phyloP scores from a whole-genome alignment of 257 asterid genomes.

The Solanum rostratum region DNA sequence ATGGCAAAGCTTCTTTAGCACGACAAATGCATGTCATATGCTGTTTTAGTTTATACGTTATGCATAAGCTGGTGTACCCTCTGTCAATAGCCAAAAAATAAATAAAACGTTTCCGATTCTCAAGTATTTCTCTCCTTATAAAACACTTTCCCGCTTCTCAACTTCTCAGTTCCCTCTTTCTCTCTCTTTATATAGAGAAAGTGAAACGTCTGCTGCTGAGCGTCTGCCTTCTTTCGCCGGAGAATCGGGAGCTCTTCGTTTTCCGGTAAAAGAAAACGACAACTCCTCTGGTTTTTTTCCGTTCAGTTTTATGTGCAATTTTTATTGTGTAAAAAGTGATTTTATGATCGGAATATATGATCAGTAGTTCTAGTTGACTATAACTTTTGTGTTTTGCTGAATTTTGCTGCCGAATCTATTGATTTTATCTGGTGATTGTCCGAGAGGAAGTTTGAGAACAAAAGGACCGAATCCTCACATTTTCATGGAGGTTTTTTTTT shows the following conservation, averaged over 20 bases:
- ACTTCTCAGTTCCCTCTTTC: background rate
- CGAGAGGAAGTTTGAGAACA: background rate
- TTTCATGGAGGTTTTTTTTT: background rate
- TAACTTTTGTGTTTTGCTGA: background rate
- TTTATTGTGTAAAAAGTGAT: background rate
- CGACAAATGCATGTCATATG: background rate
- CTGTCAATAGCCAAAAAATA: background rate
- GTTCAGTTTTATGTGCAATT: background rate
- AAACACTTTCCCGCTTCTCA: background rate
- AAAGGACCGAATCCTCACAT: background rate
- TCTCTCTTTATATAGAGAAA: background rate
- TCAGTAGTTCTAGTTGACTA: background rate
- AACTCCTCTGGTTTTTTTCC: background rate
- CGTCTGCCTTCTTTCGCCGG: background rate
- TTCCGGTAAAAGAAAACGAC: background rate
- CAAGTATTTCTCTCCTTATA: background rate
- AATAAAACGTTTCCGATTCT: background rate
- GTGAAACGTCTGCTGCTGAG: background rate
- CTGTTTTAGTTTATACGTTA: background rate
- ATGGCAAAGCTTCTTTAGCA: background rate
- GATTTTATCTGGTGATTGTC: background rate
- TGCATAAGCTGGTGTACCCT: background rate
- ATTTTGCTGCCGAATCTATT: background rate
- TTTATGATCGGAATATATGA: background rate
- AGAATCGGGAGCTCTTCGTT: background rate